phyloP scores from a whole-genome alignment of 1,284 basidiomycete genomes.

The Ceratobasidium sp. region DNA sequence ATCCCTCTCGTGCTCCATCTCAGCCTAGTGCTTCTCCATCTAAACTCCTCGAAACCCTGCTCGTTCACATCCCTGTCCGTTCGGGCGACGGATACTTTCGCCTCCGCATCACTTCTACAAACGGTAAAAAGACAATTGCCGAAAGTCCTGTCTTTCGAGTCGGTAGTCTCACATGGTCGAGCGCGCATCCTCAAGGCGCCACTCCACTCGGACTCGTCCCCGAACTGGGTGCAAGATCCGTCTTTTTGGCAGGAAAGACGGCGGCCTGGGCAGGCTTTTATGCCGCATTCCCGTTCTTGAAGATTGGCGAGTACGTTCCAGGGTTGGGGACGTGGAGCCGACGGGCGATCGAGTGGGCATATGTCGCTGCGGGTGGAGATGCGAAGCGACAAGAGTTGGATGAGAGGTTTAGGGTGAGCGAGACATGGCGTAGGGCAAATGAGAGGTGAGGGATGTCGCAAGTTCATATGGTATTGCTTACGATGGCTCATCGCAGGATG shows the following conservation, averaged over 20 bases:
- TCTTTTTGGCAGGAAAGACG: conserved; percentile 50
- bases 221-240: conserved; percentile 52
- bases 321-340: conserved; percentile 53
- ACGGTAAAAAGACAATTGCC: conserved; percentile 49
- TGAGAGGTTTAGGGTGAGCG: conserved; percentile 45
- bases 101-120: conserved; percentile 47
- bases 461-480: neutral
- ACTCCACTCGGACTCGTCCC: conserved; percentile 53
- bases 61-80: conserved; percentile 46
- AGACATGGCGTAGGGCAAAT: conserved; percentile 45
- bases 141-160: conserved; percentile 54
- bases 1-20: neutral
- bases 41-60: conserved; percentile 45
- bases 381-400: conserved; percentile 41
- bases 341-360: conserved; percentile 50
- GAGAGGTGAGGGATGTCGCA: conserved; percentile 23
- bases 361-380: conserved; percentile 46
- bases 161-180: conserved; percentile 54
- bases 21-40: conserved; percentile 15
- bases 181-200: conserved; percentile 55
- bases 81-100: conserved; percentile 52
- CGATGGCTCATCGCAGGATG: conserved; percentile 12
- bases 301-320: conserved; percentile 34
- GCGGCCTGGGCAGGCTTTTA: conserved; percentile 54
- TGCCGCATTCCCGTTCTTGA: conserved; percentile 54